Base-by-base conservation (phyloP, 805 yeast genomes). In the Lipomyces chichibuensis region DNA sequence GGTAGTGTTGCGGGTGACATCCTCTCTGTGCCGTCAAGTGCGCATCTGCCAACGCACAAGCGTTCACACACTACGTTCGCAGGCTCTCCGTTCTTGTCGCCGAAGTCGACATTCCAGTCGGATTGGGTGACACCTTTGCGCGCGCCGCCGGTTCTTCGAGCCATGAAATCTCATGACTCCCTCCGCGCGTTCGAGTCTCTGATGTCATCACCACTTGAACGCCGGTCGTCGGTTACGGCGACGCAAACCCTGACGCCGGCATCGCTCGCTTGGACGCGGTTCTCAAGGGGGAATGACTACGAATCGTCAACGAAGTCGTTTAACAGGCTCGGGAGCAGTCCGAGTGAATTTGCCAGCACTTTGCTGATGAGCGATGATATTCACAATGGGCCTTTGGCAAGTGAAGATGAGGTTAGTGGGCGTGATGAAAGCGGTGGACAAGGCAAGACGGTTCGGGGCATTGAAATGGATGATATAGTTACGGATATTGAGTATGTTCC, bases 401-500 rank as follows among this genome's bases (percentile, higher is more conserved):
- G 53, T 23, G 35, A 25, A 14, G 69, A 65, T 32, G 57, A 57
- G 39, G 25, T 11, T 17, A 53, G 13, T 39, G 43, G 17, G 8
- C 49, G 43, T 5, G 55, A 32, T n/a, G 59, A 29, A 13, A 33
- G 13, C 27, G 60, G 49, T 35, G 56, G 63, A 14, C 43, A 35
- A 17, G 55, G 27, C 58, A 51, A 57, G 11, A 20, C 37, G 32
- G 59, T n/a, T 13, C 25, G 59, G 35, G 69, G 65, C 5, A 62
- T 65, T 35, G 67, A 68, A 56, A 59, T 68, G 65, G 65, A 65
- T 37, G 67, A 69, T 32, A 69, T 67, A 25, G 69, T 53, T n/a
- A 52, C 57, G 11, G 70, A 58, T 7, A 33, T 32, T 5, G 65
- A 39, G 27, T 65, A 63, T 27, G 57, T 56, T 13, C 70, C 70